Evolutionary conservation across 2,329 filamentous ascomycete species (phyloP).

Genomic region (Colletotrichum tropicale): DNA sequence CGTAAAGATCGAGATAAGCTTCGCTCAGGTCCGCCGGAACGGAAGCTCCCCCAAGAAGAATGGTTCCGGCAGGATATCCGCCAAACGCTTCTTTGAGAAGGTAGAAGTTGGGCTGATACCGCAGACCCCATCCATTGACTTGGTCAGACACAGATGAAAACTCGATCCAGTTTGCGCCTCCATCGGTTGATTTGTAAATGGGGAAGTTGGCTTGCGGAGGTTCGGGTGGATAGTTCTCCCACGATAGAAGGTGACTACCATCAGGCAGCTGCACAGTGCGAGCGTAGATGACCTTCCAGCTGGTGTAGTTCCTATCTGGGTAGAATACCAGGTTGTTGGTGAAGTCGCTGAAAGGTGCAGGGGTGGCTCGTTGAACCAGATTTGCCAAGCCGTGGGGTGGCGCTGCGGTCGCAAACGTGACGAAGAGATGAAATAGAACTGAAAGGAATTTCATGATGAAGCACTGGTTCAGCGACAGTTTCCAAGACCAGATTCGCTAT

Average conservation of each 20-base stretch:
- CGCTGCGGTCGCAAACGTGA: not conserved
- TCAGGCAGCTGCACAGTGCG: not conserved
- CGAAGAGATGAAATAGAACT: not conserved
- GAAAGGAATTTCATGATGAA: not conserved
- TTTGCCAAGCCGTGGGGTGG: not conserved
- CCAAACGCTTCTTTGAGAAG: constrained; percentile 63
- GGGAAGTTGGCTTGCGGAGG: constrained; percentile 60
- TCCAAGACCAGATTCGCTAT: not conserved
- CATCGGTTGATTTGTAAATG: constrained; percentile 54
- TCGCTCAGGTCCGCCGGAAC: constrained; percentile 62
- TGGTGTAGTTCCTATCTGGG: not conserved
- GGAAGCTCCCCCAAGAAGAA: constrained; percentile 66
- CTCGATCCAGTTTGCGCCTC: constrained; percentile 64
- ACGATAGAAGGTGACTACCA: constrained; percentile 45
- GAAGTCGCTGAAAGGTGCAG: not conserved
- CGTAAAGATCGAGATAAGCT: constrained; percentile 74
- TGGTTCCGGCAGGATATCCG: constrained; percentile 62
- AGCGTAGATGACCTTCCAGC: not conserved
- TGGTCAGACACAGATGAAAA: constrained; percentile 66
- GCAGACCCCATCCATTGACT: constrained; percentile 66
- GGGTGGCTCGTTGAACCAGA: not conserved
- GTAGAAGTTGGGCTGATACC: constrained; percentile 73
- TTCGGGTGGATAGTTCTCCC: constrained; percentile 61
- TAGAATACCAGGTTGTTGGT: not conserved
- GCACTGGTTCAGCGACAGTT: not conserved